These are phyloP conservation scores for Termitomyces titanicus DNA, from an alignment of 768 basidiomycete genomes.

Conservation along the genomic window DNA sequence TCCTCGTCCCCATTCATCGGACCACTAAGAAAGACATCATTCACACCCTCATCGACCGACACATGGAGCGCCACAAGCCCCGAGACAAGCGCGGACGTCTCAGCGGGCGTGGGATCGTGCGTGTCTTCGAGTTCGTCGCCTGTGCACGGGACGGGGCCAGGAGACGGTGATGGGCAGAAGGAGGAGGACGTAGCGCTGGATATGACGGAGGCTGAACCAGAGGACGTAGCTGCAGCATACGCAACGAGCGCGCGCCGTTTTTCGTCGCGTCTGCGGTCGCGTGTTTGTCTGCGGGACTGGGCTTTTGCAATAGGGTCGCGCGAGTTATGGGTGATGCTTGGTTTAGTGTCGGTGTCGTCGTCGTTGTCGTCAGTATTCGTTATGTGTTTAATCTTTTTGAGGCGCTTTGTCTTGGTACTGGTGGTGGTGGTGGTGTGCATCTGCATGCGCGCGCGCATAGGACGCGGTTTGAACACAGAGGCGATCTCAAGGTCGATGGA, in stretches of 20 bases:
- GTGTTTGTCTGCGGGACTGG: slow-evolving; percentile 36
- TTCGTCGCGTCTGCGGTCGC: slow-evolving; percentile 52
- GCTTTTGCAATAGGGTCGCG: slow-evolving; percentile 22
- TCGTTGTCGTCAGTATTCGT: slow-evolving; percentile 14
- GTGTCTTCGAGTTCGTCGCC: neutral
- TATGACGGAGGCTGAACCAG: too few species aligned
- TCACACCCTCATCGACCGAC: too few species aligned
- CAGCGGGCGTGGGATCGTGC: neutral
- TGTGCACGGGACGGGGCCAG: neutral
- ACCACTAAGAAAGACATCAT: neutral
- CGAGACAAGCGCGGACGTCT: slow-evolving; percentile 14
- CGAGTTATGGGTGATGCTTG: neutral
- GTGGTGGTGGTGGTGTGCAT: slow-evolving; percentile 23
- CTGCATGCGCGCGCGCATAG: slow-evolving; percentile 43
- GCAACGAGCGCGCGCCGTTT: slow-evolving; percentile 33
- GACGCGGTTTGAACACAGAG: slow-evolving; percentile 72
- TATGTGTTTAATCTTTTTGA: slow-evolving; percentile 36
- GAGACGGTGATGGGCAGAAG: neutral
- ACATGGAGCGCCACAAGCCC: slow-evolving; percentile 16
- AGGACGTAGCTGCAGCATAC: slow-evolving; percentile 10
- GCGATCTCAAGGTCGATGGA: slow-evolving; percentile 62
- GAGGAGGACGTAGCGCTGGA: neutral
- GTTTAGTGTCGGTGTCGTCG: neutral
- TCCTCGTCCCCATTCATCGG: slow-evolving; percentile 24
- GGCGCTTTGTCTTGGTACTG: slow-evolving; percentile 34